Conservation (phyloP, 2,329 filamentous ascomycete species). For the Diaporthe sp. region DNA sequence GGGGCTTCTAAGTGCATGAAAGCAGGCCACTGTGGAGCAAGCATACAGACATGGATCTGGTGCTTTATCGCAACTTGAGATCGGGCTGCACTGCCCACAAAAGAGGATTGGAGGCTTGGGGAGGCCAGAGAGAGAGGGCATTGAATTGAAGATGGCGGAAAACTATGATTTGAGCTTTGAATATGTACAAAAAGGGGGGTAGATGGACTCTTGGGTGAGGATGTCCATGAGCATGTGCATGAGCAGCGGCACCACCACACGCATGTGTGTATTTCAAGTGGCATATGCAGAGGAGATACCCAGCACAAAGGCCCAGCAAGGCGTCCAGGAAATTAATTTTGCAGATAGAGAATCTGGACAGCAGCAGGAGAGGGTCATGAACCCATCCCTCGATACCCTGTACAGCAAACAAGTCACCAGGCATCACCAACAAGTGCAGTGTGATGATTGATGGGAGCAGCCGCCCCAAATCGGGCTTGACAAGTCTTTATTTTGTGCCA, state of each 20-base stretch:
- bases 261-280: not conserved
- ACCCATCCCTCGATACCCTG: not conserved
- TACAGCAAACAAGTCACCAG: not conserved
- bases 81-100: not conserved
- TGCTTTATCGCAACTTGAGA: not conserved
- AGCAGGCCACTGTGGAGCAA: not conserved
- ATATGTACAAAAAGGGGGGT: not conserved
- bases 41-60: not conserved
- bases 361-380: not conserved
- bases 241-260: not conserved
- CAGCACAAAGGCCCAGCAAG: conserved; percentile 18
- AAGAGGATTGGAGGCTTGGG: not conserved
- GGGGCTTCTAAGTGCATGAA: conserved; percentile 7
- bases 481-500: conserved; percentile 3
- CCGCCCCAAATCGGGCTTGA: not conserved
- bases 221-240: conserved; percentile 8
- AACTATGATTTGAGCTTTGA: not conserved
- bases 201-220: not conserved
- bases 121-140: not conserved
- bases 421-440: not conserved
- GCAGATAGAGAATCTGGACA: not conserved
- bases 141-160: not conserved
- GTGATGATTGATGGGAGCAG: not conserved
- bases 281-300: conserved; percentile 29
- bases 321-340: conserved; percentile 20